Base-by-base conservation (phyloP, 805 yeast species). In the Ogataea nonfermentans region DNA sequence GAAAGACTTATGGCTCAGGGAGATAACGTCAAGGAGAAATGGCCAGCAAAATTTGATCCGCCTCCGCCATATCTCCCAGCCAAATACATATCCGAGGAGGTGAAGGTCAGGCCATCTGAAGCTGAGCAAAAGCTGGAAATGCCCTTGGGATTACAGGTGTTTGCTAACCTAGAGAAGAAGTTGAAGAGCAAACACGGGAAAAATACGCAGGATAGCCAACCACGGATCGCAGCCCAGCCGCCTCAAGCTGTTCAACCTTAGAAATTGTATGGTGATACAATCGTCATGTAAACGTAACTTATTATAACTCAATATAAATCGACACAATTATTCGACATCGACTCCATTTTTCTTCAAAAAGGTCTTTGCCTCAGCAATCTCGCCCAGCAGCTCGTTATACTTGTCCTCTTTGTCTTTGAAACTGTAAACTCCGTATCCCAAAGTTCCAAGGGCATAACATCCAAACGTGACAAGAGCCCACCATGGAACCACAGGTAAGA, bases 151-250 rank as follows among this genome's bases (percentile, higher is more conserved):
- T 79, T 91, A 50, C 73, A 77, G 43, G 96, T 78, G 4, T 91
- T 90, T 68, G 88, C 95, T 1, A 83, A 84, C 50, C 78, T 88
- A 36, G 97, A 90, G 61, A 79, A 78, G 63, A 68, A 69, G 55
- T 63, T 84, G 56, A 77, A 79, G 47, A 54, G 63, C 32, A 66
- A 64, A 48, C 40, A 29, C 31, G 19, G 24, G 22, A 17, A 10
- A 20, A 16, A 27, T 3, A 27, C 15, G 15, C 29, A 27, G 16
- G 17, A 27, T 13, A 27, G 12, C 13, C 29, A 27, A 12, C 10
- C 13, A 10, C 29, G 16, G 29, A 13, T 27, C 7, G 17, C 16
- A 10, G 10, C 28, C 9, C 39, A 22, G 8, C 17, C 28, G 24
- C 23, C 24, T 10, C 32, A 29, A 22, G 5, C 32, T 12, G 32